Conservation (phyloP, 352 stramenopile genomes). For the Phytopythium kandeliae region DNA sequence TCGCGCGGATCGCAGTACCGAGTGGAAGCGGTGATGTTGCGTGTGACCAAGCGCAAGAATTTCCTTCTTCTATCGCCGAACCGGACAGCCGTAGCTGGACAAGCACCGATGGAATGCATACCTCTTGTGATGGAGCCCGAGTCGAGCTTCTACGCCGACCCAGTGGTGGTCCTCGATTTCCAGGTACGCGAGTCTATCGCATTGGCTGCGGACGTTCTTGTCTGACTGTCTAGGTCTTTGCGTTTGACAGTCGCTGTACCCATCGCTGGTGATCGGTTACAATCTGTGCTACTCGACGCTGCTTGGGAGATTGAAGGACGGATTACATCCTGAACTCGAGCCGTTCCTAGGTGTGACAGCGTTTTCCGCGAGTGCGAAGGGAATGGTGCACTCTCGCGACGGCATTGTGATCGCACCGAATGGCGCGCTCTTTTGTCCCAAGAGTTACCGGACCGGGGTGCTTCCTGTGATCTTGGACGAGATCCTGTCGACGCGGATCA, state of each 20-base stretch:
- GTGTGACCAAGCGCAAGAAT: constrained; percentile 85
- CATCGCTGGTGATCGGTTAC: constrained; percentile 98
- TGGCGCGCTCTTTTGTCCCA: constrained; percentile 94
- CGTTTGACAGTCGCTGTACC: constrained; percentile 93
- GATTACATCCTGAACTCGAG: constrained; percentile 64
- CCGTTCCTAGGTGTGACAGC: constrained; percentile 54
- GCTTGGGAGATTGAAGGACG: constrained; percentile 88
- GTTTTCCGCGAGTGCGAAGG: constrained; percentile 34
- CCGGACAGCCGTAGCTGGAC: constrained; percentile 75
- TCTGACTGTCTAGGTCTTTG: not conserved
- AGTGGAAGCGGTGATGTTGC: constrained; percentile 91
- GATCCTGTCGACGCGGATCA: constrained; percentile 94
- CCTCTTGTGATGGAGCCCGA: constrained; percentile 95
- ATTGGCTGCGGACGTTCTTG: not conserved
- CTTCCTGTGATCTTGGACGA: constrained; percentile 97
- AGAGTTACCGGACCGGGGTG: constrained; percentile 91
- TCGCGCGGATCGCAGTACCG: constrained; percentile 91
- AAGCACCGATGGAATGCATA: constrained; percentile 91
- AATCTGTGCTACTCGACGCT: constrained; percentile 99
- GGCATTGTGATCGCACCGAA: constrained; percentile 86
- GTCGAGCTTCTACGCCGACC: constrained; percentile 95
- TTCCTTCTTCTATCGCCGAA: constrained; percentile 83
- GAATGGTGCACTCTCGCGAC: constrained; percentile 39
- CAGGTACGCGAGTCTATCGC: constrained; percentile 35
- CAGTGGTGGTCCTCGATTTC: constrained; percentile 99